A percentile compares a stretch with the other conserved stretches of the same genome.
Conservation (phyloP, 345 rosid species). For the Euphorbia lathyris region DNA sequence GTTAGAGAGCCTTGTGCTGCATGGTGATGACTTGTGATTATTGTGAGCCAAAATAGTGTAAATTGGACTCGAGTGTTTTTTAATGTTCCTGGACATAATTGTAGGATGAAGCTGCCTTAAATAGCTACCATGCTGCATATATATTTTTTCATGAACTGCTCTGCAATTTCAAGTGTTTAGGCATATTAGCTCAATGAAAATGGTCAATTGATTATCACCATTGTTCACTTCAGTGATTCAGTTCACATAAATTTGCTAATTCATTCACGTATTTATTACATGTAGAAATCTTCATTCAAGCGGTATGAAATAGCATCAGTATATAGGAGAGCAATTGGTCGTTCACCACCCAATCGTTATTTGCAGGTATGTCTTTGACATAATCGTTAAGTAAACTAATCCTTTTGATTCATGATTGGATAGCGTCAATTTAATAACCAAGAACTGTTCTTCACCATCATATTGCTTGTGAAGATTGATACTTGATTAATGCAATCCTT, state of each 20-base stretch:
- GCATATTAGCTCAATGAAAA: neutral
- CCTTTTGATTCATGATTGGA: neutral
- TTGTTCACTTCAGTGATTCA: constrained; percentile 8
- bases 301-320: constrained; percentile 80
- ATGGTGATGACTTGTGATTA: neutral
- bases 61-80: neutral
- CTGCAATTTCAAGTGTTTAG: neutral
- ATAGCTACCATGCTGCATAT: no score
- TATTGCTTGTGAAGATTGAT: constrained; percentile 20
- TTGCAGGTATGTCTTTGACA: constrained; percentile 56
- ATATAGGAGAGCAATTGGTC: constrained; percentile 89
- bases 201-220: constrained; percentile 1
- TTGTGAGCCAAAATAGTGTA: neutral
- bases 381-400: neutral
- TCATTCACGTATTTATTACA: constrained; percentile 13
- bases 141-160: neutral
- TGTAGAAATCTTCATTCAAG: constrained; percentile 84
- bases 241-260: no score
- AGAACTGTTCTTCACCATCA: neutral
- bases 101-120: neutral
- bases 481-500: constrained; percentile 3
- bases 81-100: neutral
- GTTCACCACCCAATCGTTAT: constrained; percentile 86
- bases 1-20: neutral
- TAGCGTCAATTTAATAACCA: neutral